Conservation (phyloP, 2,329 filamentous ascomycete species). For the Neonectria faginata region DNA sequence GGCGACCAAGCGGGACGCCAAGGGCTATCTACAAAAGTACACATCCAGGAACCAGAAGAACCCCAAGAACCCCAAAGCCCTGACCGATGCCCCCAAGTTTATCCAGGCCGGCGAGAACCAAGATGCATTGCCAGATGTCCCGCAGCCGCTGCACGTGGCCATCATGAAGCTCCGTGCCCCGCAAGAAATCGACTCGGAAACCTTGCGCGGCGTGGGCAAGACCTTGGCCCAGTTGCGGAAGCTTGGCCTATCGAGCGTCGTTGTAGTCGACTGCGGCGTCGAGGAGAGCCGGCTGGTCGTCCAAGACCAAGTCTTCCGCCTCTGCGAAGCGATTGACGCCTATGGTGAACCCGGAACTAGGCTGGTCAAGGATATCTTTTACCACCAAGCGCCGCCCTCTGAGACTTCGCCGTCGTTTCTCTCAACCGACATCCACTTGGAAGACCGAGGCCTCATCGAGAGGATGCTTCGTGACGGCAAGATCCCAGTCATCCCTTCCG, state of each 20-base stretch:
- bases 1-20: constrained; percentile 92
- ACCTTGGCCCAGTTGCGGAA: constrained; percentile 86
- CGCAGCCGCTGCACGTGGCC: constrained; percentile 71
- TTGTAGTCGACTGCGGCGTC: constrained; percentile 80
- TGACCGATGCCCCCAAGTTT: constrained; percentile 48
- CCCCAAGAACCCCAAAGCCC: constrained; percentile 44
- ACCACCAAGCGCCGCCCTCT: constrained; percentile 11
- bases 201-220: constrained; percentile 79
- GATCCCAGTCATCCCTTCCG: constrained; percentile 55
- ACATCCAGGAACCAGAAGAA: constrained; percentile 49
- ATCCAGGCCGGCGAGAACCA: constrained; percentile 48
- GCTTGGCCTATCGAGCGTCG: constrained; percentile 83
- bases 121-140: constrained; percentile 22
- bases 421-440: constrained; percentile 45
- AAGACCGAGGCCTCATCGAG: constrained; percentile 49
- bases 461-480: constrained; percentile 49
- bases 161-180: constrained; percentile 85
- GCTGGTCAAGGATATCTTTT: constrained; percentile 66
- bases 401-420: constrained; percentile 34
- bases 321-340: constrained; percentile 80
- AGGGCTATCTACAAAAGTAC: constrained; percentile 90
- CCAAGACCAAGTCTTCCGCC: constrained; percentile 74
- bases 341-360: constrained; percentile 76
- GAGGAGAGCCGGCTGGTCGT: constrained; percentile 57
- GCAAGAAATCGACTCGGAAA: constrained; percentile 75